Evolutionary conservation across 148 eudicot genomes (phyloP).

Genomic region (Camellia sinensis): DNA sequence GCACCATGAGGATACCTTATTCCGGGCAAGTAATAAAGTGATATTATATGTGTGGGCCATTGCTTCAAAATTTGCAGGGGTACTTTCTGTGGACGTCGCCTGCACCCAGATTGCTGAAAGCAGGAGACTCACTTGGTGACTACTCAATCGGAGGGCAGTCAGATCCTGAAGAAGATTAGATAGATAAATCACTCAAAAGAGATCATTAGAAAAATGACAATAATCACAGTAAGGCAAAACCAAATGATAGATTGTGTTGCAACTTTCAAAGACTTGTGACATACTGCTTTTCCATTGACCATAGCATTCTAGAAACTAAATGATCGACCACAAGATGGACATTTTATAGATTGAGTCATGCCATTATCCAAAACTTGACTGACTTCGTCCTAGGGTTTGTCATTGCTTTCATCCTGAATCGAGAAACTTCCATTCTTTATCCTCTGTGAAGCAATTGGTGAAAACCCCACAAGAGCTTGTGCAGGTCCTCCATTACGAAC

Average conservation of each 20-base stretch:
- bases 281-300: conserved; percentile 55
- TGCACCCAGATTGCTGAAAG: conserved; percentile 92
- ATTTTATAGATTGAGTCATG: conserved; percentile 26
- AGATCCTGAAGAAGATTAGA: conserved; percentile 41
- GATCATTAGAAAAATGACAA: background rate
- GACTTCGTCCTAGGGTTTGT: conserved; percentile 32
- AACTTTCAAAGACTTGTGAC: conserved; percentile 15
- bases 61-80: conserved; percentile 75
- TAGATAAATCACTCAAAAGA: background rate
- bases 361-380: conserved; percentile 25
- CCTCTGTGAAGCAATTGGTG: conserved; percentile 20
- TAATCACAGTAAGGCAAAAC: background rate
- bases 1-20: conserved; percentile 47
- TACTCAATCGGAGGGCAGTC: conserved; percentile 69
- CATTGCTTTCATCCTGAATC: conserved; percentile 38
- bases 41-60: conserved; percentile 77
- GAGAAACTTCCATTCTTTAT: conserved; percentile 36
- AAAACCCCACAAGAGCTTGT: conserved; percentile 15
- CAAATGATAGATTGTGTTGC: background rate
- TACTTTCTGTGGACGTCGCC: conserved; percentile 56
- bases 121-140: conserved; percentile 82
- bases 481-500: conserved; percentile 29
- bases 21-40: conserved; percentile 59
- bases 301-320: conserved; percentile 55
- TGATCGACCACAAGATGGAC: conserved; percentile 33